Evolutionary conservation across 306 rosid species (phyloP).

Genomic region (Trichosanthes truncata): DNA sequence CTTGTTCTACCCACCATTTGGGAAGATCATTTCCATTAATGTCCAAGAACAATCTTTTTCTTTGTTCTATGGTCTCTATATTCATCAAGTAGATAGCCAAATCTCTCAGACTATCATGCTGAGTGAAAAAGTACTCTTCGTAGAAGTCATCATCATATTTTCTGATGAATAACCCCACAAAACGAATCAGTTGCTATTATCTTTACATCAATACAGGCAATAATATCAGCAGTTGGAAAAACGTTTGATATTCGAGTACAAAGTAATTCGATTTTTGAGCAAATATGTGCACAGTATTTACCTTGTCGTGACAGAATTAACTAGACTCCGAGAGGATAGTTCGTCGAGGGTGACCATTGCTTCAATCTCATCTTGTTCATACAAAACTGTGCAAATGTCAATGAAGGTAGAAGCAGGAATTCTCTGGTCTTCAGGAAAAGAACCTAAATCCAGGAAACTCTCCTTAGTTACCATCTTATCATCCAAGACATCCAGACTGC

Average conservation of each 20-base stretch:
- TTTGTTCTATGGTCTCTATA: slow-evolving; percentile 17
- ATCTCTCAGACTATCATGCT: slow-evolving; percentile 52
- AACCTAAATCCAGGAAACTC: slow-evolving; percentile 53
- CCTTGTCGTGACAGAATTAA: slow-evolving; percentile 40
- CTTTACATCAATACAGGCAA: not conserved
- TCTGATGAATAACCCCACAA: slow-evolving; percentile 19
- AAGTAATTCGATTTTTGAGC: not conserved
- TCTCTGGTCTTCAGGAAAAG: slow-evolving; percentile 55
- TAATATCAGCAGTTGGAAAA: not conserved
- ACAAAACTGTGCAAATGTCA: slow-evolving; percentile 51
- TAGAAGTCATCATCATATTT: slow-evolving; percentile 30
- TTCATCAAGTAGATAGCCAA: slow-evolving; percentile 34
- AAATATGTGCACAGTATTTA: slow-evolving; percentile 1
- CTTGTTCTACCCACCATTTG: slow-evolving; percentile 37
- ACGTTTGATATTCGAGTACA: not conserved
- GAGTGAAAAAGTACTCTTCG: slow-evolving; percentile 36
- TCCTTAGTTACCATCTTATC: slow-evolving; percentile 23
- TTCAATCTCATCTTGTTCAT: slow-evolving; percentile 22
- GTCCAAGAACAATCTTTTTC: slow-evolving; percentile 39
- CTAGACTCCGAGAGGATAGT: slow-evolving; percentile 27
- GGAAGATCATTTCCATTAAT: slow-evolving; percentile 34
- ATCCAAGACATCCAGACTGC: slow-evolving; percentile 27
- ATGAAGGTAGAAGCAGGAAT: slow-evolving; percentile 46
- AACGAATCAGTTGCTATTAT: not conserved
- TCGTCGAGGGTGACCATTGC: slow-evolving; percentile 29